phyloP scores from a whole-genome alignment of 495 filamentous ascomycete genomes.

The Hypoxylon fuscum region DNA sequence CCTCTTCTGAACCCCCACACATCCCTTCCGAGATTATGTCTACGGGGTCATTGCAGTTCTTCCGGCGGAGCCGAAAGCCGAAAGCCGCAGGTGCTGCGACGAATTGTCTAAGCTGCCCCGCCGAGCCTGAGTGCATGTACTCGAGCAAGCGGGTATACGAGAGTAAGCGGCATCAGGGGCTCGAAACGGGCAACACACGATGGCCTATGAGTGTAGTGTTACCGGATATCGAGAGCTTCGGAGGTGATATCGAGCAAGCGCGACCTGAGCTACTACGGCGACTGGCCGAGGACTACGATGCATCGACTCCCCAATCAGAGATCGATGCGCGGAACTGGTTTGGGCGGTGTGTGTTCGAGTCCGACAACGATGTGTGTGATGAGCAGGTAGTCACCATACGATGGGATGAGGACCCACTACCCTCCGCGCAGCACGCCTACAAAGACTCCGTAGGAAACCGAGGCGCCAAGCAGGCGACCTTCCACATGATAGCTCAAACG shows the following conservation, averaged over 20 bases:
- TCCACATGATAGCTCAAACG: conserved; percentile 95
- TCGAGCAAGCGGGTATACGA: conserved; percentile 87
- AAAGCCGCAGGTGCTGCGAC: conserved; percentile 75
- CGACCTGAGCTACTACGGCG: conserved; percentile 54
- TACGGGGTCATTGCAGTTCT: conserved; percentile 76
- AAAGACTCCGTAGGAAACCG: conserved; percentile 49
- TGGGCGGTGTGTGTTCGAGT: conserved; percentile 92
- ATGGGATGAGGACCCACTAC: conserved; percentile 75
- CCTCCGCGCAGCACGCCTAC: background rate
- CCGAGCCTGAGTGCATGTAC: conserved; percentile 78
- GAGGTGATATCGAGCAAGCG: conserved; percentile 51
- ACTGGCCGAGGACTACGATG: conserved; percentile 75
- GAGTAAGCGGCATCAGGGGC: conserved; percentile 48
- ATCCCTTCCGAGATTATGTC: conserved; percentile 78
- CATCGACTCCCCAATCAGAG: conserved; percentile 55
- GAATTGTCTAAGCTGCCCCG: conserved; percentile 83
- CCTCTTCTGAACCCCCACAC: conserved; percentile 62
- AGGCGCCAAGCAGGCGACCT: conserved; percentile 82
- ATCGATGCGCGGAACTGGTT: conserved; percentile 79
- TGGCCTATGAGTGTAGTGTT: conserved; percentile 92
- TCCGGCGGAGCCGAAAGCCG: conserved; percentile 78
- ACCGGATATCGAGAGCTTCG: conserved; percentile 86
- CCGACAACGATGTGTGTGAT: conserved; percentile 90
- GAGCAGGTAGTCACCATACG: conserved; percentile 87
- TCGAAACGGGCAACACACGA: conserved; percentile 63